phyloP scores from a whole-genome alignment of 345 rosid species.

The thale cress (Arabidopsis thaliana) region TAIR10.1 NC_003070.9:3752001-3752500 shows the following conservation, averaged over 20 bases:
- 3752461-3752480: background rate
- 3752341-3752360: background rate
- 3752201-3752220: slow-evolving; percentile 93
- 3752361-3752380: background rate
- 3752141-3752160: slow-evolving; percentile 94
- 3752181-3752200: slow-evolving; percentile 58
- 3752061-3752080: slow-evolving; percentile 5
- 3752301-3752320: slow-evolving; percentile 9
- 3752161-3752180: slow-evolving; percentile 81
- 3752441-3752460: background rate
- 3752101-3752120: slow-evolving; percentile 62
- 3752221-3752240: slow-evolving; percentile 79
- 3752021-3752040: slow-evolving; percentile 1
- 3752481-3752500: background rate
- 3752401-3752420: background rate
- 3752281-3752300: slow-evolving; percentile 66
- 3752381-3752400: background rate
- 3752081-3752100: background rate
- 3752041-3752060: slow-evolving; percentile 13
- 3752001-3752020: slow-evolving; percentile 60
- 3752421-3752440: background rate
- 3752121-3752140: slow-evolving; percentile 79
- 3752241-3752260: slow-evolving; percentile 76
- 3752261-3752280: slow-evolving; percentile 72
- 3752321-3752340: slow-evolving; percentile 9